phyloP scores from a whole-genome alignment of 2,329 filamentous ascomycete species.

The Epichloe hybrida region DNA sequence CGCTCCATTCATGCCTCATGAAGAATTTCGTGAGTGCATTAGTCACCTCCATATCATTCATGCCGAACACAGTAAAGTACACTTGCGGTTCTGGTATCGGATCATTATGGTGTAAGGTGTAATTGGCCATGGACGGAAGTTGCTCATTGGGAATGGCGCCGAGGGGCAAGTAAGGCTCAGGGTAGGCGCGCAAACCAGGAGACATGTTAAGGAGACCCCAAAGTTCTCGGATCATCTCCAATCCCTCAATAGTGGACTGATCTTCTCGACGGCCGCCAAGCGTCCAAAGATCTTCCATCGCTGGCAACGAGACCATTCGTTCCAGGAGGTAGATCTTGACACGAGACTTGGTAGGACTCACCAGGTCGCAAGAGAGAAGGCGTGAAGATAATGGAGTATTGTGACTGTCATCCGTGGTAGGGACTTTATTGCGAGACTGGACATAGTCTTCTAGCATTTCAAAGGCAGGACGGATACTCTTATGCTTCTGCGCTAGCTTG shows the following conservation, averaged over 20 bases:
- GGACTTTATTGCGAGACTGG: not conserved
- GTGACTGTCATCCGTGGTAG: too few relatives aligned
- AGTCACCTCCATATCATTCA: not conserved
- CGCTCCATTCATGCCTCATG: not conserved
- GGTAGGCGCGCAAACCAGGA: not conserved
- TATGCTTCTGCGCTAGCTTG: not conserved
- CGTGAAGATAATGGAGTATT: not conserved
- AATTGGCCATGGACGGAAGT: constrained; percentile 2
- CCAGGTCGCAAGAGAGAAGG: not conserved
- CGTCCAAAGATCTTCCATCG: constrained; percentile 2
- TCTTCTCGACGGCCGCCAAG: not conserved
- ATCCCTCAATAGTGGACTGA: not conserved
- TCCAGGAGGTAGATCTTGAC: constrained; percentile 1
- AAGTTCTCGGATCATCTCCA: not conserved
- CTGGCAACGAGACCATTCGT: not conserved
- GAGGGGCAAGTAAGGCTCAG: not conserved
- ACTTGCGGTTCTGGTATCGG: constrained; percentile 1
- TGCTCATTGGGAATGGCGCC: not conserved
- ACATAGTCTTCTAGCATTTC: not conserved
- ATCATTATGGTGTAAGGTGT: not conserved
- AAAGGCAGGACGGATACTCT: not conserved
- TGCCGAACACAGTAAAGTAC: not conserved
- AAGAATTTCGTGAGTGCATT: not conserved
- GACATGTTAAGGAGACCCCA: not conserved
- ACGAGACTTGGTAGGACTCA: not conserved